phyloP scores from a whole-genome alignment of 2,329 filamentous ascomycete genomes.

The Trichoderma asperellum region DNA sequence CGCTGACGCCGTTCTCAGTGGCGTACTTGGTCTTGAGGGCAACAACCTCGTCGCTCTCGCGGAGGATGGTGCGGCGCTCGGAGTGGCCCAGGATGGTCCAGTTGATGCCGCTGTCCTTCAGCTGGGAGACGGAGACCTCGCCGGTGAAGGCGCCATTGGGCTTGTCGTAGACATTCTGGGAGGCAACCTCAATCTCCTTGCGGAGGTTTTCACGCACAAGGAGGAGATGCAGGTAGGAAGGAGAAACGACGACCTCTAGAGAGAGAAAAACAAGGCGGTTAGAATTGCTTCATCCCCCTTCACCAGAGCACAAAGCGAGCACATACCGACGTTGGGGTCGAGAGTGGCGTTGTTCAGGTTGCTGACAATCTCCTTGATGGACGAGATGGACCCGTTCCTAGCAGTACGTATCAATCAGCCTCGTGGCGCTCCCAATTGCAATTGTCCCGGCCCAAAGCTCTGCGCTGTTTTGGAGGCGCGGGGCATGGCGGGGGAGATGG shows the following conservation, averaged over 20 bases:
- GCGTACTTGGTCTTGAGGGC: conserved; percentile 94
- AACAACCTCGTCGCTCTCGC: conserved; percentile 83
- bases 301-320: neutral
- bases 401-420: neutral
- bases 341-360: conserved; percentile 86
- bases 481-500: conserved; percentile 31
- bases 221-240: conserved; percentile 87
- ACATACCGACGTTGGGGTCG: conserved; percentile 73
- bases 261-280: neutral
- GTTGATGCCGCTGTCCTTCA: conserved; percentile 83
- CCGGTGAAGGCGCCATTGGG: conserved; percentile 96
- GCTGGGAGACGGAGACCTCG: conserved; percentile 90
- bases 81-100: conserved; percentile 95
- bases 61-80: conserved; percentile 87
- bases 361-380: conserved; percentile 87
- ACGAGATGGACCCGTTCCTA: conserved; percentile 91
- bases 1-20: conserved; percentile 80
- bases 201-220: conserved; percentile 80
- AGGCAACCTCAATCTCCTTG: conserved; percentile 78
- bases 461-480: conserved; percentile 39
- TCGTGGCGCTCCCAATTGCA: neutral
- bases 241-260: conserved; percentile 90
- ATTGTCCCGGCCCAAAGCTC: conserved; percentile 10
- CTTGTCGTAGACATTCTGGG: conserved; percentile 98
- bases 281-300: neutral